These are phyloP conservation scores for Hypoxylon sp. DNA, from an alignment of 2,329 filamentous ascomycete genomes.

Conservation along the genomic window DNA sequence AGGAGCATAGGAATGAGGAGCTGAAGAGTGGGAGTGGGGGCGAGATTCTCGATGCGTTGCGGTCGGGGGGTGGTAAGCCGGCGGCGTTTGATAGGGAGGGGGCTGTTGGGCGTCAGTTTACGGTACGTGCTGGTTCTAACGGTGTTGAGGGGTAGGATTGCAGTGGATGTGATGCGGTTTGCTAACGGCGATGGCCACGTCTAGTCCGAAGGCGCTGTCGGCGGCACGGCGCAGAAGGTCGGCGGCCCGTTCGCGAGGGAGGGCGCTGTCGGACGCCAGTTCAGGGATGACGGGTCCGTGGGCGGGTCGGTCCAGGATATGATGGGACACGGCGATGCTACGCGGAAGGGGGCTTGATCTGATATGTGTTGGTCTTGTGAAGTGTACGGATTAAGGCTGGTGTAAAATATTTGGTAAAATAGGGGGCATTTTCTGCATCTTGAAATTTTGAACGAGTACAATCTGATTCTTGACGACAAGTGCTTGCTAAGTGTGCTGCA, in stretches of 20 bases:
- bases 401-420: not conserved
- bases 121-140: slow-evolving; percentile 13
- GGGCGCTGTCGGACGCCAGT: slow-evolving; percentile 25
- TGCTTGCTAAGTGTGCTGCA: too few relatives aligned
- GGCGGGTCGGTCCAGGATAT: slow-evolving; percentile 30
- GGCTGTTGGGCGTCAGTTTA: slow-evolving; percentile 29
- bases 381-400: not conserved
- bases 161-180: too few relatives aligned
- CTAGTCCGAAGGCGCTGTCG: slow-evolving; percentile 29
- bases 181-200: not conserved
- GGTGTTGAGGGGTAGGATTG: too few relatives aligned
- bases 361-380: not conserved
- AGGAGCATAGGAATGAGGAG: too few relatives aligned
- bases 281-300: slow-evolving; percentile 28
- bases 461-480: too few relatives aligned
- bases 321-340: slow-evolving; percentile 26
- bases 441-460: too few relatives aligned
- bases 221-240: slow-evolving; percentile 23
- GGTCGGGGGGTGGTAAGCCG: not conserved
- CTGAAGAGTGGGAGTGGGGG: not conserved
- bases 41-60: not conserved
- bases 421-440: too few relatives aligned
- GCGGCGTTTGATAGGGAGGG: slow-evolving; percentile 31
- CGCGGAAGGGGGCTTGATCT: slow-evolving; percentile 25
- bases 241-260: slow-evolving; percentile 31